Evolutionary conservation across 306 rosid species (phyloP).

Genomic region (Arachis hypogaea): DNA sequence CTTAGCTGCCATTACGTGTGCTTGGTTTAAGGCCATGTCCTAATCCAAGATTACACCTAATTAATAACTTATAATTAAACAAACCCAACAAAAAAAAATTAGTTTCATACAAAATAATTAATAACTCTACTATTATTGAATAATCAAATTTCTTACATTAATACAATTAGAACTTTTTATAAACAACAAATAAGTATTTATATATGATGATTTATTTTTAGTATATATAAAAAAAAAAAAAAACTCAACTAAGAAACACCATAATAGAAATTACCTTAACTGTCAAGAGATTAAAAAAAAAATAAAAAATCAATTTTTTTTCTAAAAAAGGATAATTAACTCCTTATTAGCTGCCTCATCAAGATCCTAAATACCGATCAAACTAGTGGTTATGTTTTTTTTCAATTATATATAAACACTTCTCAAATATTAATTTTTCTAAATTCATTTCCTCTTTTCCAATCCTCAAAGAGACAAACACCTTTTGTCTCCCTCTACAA

Average conservation of each 20-base stretch:
- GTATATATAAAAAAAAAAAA: too few species aligned
- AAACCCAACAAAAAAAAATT: constrained; percentile 16
- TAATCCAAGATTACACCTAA: constrained; percentile 7
- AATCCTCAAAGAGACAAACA: neutral
- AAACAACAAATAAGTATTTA: too few species aligned
- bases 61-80: neutral
- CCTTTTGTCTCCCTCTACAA: neutral
- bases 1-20: constrained; percentile 1
- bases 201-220: too few species aligned
- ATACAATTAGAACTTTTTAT: too few species aligned
- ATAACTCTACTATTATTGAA: too few species aligned
- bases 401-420: neutral
- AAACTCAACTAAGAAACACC: too few species aligned
- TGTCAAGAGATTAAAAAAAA: neutral
- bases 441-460: neutral
- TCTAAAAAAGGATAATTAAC: neutral
- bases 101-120: too few species aligned
- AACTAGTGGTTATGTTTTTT: neutral
- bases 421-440: neutral
- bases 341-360: too few species aligned
- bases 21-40: neutral
- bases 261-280: neutral
- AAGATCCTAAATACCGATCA: neutral
- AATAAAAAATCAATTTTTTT: neutral
- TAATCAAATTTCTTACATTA: too few species aligned